Evolutionary conservation across 2,329 filamentous ascomycete species (phyloP), one percentile per base, ranked within the genome.

Genomic region (Penicillium brasilianum): DNA sequence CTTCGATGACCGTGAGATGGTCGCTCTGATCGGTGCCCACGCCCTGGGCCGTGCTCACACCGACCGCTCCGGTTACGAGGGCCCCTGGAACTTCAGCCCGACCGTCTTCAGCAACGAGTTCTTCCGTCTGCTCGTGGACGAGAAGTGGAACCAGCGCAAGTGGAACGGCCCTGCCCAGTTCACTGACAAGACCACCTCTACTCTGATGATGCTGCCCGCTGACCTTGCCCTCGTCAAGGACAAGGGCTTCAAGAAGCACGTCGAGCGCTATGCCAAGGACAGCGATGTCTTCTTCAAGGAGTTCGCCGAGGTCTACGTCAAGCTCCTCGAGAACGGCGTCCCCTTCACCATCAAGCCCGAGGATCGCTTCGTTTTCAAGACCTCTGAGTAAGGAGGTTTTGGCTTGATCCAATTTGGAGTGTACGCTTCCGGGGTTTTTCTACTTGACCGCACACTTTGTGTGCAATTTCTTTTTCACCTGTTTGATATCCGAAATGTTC

Each of bases 1-100:
- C 69, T 98, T 97, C 85, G 90, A 95, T 79, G 94, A 99, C 81
- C 91, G 91, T 74, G 93, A 97, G 81, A 98, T 98, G 75, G 94
- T 97, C 49, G 95, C 94, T 32, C 86, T 98, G 56, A 84, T 85
- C 25, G 93, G 93, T 69, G 93, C 90, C 52, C 93, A 97, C 82
- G 90, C 92, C 56, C 86, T 97, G 39, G 93, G 93, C 65, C 91
- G 93, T 68, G 96, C 91, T 83, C 95, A 98, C 84, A 84, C 88
- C 9, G 90, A 95, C 80, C 92, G 94, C 76, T 92, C 88, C 66
- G 94, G 94, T 65, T 98, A 87, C 79, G 86, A 90, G 1, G 95
- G 95, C 1, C 92, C 93, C 57, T 97, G 93, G 93, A 92, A 91
- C 68, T 95, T 95, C 84, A 93, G 90, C 58, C 93, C 93, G 32